Evolutionary conservation across 352 stramenopile genomes (phyloP), one percentile per base, ranked within the genome.

Genomic region (Thraustochytrium striatum): DNA sequence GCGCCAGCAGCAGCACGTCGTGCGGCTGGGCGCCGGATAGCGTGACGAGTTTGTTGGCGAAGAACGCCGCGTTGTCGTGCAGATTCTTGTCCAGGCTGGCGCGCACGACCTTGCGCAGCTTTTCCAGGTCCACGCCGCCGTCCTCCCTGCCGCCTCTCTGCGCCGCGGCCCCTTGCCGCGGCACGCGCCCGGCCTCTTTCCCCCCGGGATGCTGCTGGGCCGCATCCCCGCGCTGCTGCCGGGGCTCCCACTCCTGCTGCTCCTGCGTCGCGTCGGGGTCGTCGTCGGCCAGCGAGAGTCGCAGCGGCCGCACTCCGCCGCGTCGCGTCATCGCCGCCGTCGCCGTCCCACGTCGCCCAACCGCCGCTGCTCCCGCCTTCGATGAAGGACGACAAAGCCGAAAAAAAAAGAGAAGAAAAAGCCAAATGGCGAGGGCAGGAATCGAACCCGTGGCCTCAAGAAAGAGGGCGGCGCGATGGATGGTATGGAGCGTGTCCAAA

Each of bases 1-100:
- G 91, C 30, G 89, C 83, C 30, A 94, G 88, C 19, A 94, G 81
- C 70, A 93, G 92, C 62, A 94, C 85, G 0, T 86, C 85, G 2
- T 16, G 25, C 25, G 61, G 61, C 21, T 82, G 52, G 16, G 85
- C 69, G 2, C 41, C 44, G 35, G 84, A 50, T 2, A 65, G 38
- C 39, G 92, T 86, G n/a, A 88, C 85, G 30, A 88, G 68, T 80
- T 90, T 84, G 21, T 39, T 57, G 53, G 39, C 28, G 32, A 69
- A 79, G 61, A 47, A 79, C 35, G 61, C 30, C 21, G 82, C 82
- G 39, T 72, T 84, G 3, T 81, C 68, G 39, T 13, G 53, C 69
- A 79, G 13, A 28, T 79, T 69, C 7, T 61, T 13, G 9, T 2
- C 36, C 19, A 79, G n/a, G 39, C 69, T 72, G 9, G 25, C 52